These are phyloP conservation scores for Periconia sp. DNA, from an alignment of 2,329 filamentous ascomycete genomes.

Conservation along the genomic window DNA sequence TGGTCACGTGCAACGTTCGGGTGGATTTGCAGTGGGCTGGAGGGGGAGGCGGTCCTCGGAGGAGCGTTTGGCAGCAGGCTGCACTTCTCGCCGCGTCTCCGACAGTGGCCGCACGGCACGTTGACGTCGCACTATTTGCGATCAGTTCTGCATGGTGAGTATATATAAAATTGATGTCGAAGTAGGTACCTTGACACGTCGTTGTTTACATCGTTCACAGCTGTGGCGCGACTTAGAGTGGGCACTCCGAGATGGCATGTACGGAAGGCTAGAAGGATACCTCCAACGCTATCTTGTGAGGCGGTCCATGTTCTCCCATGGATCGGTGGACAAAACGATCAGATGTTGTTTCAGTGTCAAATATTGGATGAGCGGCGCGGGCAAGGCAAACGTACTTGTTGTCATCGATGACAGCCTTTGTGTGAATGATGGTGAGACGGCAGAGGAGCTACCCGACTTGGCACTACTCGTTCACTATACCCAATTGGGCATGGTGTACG, in stretches of 20 bases:
- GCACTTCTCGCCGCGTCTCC: conserved; percentile 1
- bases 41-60: neutral
- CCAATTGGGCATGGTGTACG: neutral
- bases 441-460: neutral
- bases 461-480: neutral
- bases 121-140: conserved; percentile 1
- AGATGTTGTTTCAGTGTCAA: neutral
- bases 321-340: neutral
- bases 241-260: neutral
- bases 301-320: neutral
- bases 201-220: neutral
- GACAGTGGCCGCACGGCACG: conserved; percentile 1
- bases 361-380: neutral
- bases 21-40: neutral
- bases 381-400: neutral
- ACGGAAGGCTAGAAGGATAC: too few relatives aligned
- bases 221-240: neutral
- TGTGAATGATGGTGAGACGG: neutral
- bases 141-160: neutral
- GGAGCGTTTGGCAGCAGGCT: neutral
- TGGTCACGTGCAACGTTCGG: neutral
- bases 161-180: neutral
- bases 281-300: too few relatives aligned
- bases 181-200: neutral
- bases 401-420: neutral